A percentile compares a stretch with the other conserved stretches of the same genome.
Evolutionary conservation across 441 rosid genomes (phyloP).

Genomic region (Isatis lusitanica): DNA sequence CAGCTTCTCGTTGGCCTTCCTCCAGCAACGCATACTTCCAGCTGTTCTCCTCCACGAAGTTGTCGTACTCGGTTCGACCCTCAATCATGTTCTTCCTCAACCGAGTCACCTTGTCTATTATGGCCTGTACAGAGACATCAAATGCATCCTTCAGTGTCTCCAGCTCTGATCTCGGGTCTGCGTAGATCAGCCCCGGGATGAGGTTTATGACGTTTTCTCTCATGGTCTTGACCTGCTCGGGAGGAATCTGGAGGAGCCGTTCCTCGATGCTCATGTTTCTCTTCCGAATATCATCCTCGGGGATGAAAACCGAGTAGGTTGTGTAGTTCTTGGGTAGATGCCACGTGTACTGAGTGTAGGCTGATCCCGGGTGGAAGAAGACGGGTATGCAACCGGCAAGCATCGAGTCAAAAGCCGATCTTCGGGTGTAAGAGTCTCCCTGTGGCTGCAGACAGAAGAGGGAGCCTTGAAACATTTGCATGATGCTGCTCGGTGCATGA

Average conservation of each 20-base stretch:
- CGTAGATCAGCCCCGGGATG: constrained; percentile 72
- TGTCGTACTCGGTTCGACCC: constrained; percentile 79
- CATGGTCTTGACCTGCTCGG: constrained; percentile 73
- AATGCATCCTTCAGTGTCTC: constrained; percentile 77
- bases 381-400: constrained; percentile 89
- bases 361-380: constrained; percentile 94
- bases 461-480: constrained; percentile 91
- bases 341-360: constrained; percentile 91
- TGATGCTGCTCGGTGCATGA: constrained; percentile 94
- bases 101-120: constrained; percentile 80
- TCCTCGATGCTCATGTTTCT: constrained; percentile 79
- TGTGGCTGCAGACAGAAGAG: constrained; percentile 88
- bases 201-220: constrained; percentile 78
- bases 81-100: constrained; percentile 71
- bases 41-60: constrained; percentile 91
- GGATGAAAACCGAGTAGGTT: constrained; percentile 84
- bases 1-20: constrained; percentile 80
- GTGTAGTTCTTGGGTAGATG: constrained; percentile 84
- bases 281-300: constrained; percentile 76
- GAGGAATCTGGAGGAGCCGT: constrained; percentile 63
- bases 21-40: constrained; percentile 93
- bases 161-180: constrained; percentile 77
- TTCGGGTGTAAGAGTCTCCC: constrained; percentile 88
- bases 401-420: constrained; percentile 90
- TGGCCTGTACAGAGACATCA: constrained; percentile 80